A percentile compares a stretch with the other conserved stretches of the same genome.
Evolutionary conservation across 306 rosid genomes (phyloP).

Genomic region (Malus asiatica): DNA sequence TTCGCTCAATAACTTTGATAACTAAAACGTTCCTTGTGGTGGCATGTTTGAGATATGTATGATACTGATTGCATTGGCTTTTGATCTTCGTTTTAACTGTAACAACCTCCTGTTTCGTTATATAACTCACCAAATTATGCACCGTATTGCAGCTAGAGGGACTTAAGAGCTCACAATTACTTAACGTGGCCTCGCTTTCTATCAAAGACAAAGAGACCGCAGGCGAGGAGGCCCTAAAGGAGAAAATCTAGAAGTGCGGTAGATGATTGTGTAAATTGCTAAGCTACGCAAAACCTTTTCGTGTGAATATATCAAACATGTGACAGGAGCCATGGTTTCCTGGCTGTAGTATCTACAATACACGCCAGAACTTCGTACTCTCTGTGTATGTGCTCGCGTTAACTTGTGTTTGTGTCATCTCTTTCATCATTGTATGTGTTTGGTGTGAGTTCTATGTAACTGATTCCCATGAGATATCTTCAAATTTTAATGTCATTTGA

Average conservation of each 20-base stretch:
- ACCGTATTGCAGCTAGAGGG: constrained; percentile 57
- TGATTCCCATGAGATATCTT: background rate
- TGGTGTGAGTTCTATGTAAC: background rate
- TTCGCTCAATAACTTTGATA: background rate
- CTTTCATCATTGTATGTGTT: background rate
- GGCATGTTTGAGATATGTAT: background rate
- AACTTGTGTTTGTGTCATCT: background rate
- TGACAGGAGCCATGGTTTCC: background rate
- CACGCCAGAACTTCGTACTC: background rate
- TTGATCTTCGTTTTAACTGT: background rate
- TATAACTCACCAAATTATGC: background rate
- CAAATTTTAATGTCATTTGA: background rate
- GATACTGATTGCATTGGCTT: background rate
- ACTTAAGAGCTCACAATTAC: constrained; percentile 32
- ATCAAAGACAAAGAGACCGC: constrained; percentile 57
- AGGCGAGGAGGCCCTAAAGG: constrained; percentile 44
- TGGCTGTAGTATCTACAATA: background rate
- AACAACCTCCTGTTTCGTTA: background rate
- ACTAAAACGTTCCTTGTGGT: background rate
- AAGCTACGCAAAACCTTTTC: background rate
- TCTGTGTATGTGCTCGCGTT: background rate
- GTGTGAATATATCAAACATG: background rate
- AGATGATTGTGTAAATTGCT: constrained; percentile 6
- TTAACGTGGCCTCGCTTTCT: constrained; percentile 21
- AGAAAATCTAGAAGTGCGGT: constrained; percentile 24